phyloP scores from a whole-genome alignment of 2,329 filamentous ascomycete species.

The Verruconis gallopava region DNA sequence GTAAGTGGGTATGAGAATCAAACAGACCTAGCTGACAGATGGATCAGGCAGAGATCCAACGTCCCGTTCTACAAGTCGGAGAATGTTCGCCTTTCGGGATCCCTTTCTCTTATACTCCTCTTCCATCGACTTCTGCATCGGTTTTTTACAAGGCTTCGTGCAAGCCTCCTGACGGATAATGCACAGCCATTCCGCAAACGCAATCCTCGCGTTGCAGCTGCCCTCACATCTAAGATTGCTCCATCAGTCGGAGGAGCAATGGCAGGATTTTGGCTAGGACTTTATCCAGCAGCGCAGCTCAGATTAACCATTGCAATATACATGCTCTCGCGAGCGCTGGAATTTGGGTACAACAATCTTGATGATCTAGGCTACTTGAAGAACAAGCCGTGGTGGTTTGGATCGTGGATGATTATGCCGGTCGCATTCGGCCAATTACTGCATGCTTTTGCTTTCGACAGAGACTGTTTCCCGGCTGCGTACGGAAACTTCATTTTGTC shows the following conservation, averaged over 20 bases:
- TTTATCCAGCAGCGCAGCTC: conserved; percentile 58
- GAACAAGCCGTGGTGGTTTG: conserved; percentile 54
- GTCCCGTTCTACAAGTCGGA: conserved; percentile 41
- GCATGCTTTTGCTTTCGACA: conserved; percentile 38
- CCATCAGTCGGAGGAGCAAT: conserved; percentile 84
- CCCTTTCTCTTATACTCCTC: conserved; percentile 72
- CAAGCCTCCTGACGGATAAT: conserved; percentile 65
- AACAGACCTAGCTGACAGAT: too few species aligned
- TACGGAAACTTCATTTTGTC: conserved; percentile 54
- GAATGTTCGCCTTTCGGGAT: conserved; percentile 65
- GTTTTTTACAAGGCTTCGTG: conserved; percentile 70
- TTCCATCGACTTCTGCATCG: conserved; percentile 82
- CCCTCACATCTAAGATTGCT: conserved; percentile 70
- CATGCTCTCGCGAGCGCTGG: conserved; percentile 63
- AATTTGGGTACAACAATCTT: conserved; percentile 74
- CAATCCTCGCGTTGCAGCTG: conserved; percentile 62
- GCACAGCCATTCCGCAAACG: conserved; percentile 69
- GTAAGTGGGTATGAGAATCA: too few species aligned
- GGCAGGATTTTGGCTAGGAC: conserved; percentile 68
- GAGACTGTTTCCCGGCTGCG: conserved; percentile 39
- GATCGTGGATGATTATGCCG: conserved; percentile 39
- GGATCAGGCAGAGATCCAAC: too few species aligned
- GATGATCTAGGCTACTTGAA: conserved; percentile 56
- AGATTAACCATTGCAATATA: conserved; percentile 75
- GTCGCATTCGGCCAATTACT: conserved; percentile 35